A percentile compares a stretch with the other conserved stretches of the same genome.
These are phyloP conservation scores for Platanthera zijinensis DNA, from an alignment of 106 monocot genomes.

Conservation along the genomic window DNA sequence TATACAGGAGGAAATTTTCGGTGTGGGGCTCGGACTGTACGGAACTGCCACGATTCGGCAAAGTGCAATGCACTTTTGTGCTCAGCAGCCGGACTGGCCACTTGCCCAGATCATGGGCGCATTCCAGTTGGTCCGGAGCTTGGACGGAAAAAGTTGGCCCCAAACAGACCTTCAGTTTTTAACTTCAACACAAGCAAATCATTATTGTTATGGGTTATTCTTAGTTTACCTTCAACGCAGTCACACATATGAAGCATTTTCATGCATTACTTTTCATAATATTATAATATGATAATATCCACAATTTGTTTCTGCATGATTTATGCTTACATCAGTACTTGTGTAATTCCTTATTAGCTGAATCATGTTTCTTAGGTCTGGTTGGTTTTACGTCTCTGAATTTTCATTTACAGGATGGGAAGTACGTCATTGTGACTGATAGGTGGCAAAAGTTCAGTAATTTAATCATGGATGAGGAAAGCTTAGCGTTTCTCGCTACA, in stretches of 20 bases:
- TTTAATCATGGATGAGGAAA: conserved; percentile 62
- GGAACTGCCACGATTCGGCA: no score
- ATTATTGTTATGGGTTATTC: not conserved
- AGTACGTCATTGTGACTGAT: conserved; percentile 83
- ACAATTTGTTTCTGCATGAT: not conserved
- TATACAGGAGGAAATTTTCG: no score
- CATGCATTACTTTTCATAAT: not conserved
- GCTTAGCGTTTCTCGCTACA: conserved; percentile 41
- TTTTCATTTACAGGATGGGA: conserved; percentile 38
- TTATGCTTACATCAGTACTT: not conserved
- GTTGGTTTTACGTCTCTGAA: not conserved
- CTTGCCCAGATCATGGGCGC: no score
- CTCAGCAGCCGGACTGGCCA: no score
- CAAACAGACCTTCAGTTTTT: no score
- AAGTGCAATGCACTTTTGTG: no score
- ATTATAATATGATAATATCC: not conserved
- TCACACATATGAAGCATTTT: not conserved
- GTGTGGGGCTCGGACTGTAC: no score
- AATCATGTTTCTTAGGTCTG: not conserved
- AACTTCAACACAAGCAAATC: not conserved
- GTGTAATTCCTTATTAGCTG: not conserved
- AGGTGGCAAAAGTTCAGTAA: conserved; percentile 94
- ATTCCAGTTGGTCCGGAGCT: no score
- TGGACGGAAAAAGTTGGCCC: no score
- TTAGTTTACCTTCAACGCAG: not conserved